phyloP scores from a whole-genome alignment of 169 alveolate genomes.

The Theileria parva region DNA sequence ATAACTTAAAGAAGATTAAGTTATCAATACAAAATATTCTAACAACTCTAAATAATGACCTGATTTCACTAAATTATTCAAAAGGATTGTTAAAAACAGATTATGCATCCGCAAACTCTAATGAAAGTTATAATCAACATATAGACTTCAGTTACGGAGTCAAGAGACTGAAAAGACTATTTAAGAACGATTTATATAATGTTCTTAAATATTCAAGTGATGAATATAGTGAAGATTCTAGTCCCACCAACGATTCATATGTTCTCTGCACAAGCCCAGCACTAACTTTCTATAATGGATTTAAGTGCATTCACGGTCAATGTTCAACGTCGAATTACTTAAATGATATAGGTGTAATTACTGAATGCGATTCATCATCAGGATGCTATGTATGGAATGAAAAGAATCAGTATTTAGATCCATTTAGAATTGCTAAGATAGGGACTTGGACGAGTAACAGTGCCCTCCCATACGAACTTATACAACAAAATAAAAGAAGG shows the following conservation, averaged over 20 bases:
- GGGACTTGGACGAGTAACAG: slow-evolving; percentile 60
- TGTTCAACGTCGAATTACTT: slow-evolving; percentile 49
- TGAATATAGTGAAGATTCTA: neutral
- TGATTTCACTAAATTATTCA: slow-evolving; percentile 13
- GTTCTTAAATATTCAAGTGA: neutral
- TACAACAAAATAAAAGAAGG: slow-evolving; percentile 26
- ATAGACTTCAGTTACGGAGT: slow-evolving; percentile 4
- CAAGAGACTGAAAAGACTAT: neutral
- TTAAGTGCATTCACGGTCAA: slow-evolving; percentile 39
- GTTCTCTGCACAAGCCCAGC: slow-evolving; percentile 49
- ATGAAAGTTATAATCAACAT: neutral
- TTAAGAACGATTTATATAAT: slow-evolving; percentile 1
- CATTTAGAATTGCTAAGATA: slow-evolving; percentile 14
- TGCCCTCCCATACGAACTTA: slow-evolving; percentile 4
- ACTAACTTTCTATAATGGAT: slow-evolving; percentile 34
- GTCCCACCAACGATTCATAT: neutral
- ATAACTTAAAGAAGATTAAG: neutral
- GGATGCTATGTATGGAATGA: slow-evolving; percentile 62
- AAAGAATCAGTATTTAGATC: neutral
- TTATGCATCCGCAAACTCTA: neutral
- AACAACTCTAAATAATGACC: slow-evolving; percentile 4
- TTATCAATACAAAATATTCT: neutral
- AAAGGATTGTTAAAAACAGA: slow-evolving; percentile 25
- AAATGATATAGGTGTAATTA: neutral
- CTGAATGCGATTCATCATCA: slow-evolving; percentile 55